A percentile compares a stretch with the other conserved stretches of the same genome.
Evolutionary conservation across 345 rosid species (phyloP).

Genomic region (Mallotus nudiflorus): DNA sequence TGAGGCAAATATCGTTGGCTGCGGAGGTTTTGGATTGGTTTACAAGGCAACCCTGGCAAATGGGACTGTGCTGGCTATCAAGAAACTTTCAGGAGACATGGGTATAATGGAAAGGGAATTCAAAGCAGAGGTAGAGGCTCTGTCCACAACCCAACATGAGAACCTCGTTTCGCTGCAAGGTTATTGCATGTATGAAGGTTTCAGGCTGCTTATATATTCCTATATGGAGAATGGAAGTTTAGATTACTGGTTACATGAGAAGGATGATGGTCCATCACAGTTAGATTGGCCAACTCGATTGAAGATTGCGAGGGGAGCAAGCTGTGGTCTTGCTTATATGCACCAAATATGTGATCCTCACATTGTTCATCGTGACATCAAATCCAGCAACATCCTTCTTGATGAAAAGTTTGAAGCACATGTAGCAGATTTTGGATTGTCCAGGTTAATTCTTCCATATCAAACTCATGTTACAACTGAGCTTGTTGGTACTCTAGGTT

Average conservation of each 20-base stretch:
- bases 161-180: slow-evolving; percentile 51
- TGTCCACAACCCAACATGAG: slow-evolving; percentile 47
- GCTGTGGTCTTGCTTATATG: slow-evolving; percentile 48
- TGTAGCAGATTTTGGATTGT: slow-evolving; percentile 48
- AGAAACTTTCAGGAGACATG: slow-evolving; percentile 50
- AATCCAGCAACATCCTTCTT: slow-evolving; percentile 52
- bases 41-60: slow-evolving; percentile 40
- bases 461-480: slow-evolving; percentile 50
- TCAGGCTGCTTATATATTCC: slow-evolving; percentile 42
- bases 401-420: slow-evolving; percentile 50
- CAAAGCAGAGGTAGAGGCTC: slow-evolving; percentile 49
- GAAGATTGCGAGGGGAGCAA: slow-evolving; percentile 40
- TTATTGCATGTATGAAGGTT: slow-evolving; percentile 46
- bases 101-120: slow-evolving; percentile 52
- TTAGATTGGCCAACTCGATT: slow-evolving; percentile 47
- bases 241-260: slow-evolving; percentile 52
- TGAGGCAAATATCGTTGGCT: slow-evolving; percentile 47
- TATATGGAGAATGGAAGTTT: slow-evolving; percentile 54
- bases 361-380: slow-evolving; percentile 53
- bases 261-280: slow-evolving; percentile 33
- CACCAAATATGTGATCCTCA: slow-evolving; percentile 42
- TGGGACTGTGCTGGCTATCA: slow-evolving; percentile 46
- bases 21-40: slow-evolving; percentile 49
- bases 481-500: slow-evolving; percentile 50
- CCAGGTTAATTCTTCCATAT: slow-evolving; percentile 47